A percentile compares a stretch with the other conserved stretches of the same genome.
Conservation (phyloP, 805 yeast genomes). For the Barnettozyma vustinii region DNA sequence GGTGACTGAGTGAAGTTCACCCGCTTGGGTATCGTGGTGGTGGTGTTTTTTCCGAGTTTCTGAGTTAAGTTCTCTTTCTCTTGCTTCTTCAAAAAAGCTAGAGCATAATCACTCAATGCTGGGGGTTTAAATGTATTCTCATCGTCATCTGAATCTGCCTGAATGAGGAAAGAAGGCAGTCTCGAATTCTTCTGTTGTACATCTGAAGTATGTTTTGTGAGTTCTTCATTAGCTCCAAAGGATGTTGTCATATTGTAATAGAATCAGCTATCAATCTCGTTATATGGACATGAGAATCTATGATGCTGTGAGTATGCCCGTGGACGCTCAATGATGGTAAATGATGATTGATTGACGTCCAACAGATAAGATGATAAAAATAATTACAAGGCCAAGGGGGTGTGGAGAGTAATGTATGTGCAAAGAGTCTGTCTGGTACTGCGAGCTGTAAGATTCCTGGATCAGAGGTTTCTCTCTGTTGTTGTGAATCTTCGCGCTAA, state of each 20-base stretch:
- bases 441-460: not conserved
- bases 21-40: constrained; percentile 13
- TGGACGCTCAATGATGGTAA: not conserved
- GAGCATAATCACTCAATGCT: constrained; percentile 51
- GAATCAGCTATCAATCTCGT: not conserved
- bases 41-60: not conserved
- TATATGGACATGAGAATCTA: not conserved
- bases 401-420: too few relatives aligned
- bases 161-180: constrained; percentile 11
- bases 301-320: not conserved
- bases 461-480: too few relatives aligned
- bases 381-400: not conserved
- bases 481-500: not conserved
- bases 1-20: constrained; percentile 23
- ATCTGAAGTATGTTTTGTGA: not conserved
- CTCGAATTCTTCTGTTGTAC: not conserved
- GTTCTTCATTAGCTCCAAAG: not conserved
- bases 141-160: constrained; percentile 29
- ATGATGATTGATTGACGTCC: too few relatives aligned
- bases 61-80: constrained; percentile 9
- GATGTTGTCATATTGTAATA: not conserved
- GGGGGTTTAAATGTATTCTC: constrained; percentile 56
- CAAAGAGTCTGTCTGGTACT: too few relatives aligned
- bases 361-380: too few relatives aligned
- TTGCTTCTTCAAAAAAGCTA: constrained; percentile 42